A percentile compares a stretch with the other conserved stretches of the same genome.
phyloP scores from a whole-genome alignment of 1,284 basidiomycete genomes.

The Meripilus lineatus region DNA sequence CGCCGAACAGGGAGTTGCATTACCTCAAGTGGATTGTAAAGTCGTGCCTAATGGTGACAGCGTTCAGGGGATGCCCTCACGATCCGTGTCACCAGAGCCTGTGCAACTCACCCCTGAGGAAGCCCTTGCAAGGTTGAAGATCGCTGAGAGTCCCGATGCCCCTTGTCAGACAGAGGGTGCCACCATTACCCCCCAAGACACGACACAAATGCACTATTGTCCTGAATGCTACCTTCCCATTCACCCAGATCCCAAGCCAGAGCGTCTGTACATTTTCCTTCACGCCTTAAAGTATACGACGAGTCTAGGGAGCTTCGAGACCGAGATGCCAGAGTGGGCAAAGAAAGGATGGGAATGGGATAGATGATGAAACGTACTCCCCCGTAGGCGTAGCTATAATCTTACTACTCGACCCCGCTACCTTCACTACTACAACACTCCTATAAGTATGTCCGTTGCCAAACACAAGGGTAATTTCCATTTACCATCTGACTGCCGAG shows the following conservation, averaged over 20 bases:
- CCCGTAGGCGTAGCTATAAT: no score
- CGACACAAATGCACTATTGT: slow-evolving; percentile 55
- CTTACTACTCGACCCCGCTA: no score
- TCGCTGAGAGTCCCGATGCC: slow-evolving; percentile 13
- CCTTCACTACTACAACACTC: no score
- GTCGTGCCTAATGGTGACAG: neutral
- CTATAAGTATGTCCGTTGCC: no score
- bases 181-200: slow-evolving; percentile 4
- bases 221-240: slow-evolving; percentile 86
- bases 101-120: slow-evolving; percentile 42
- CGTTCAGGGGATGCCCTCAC: no score
- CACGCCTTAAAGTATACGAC: slow-evolving; percentile 85
- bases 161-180: no score
- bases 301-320: slow-evolving; percentile 69
- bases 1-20: neutral
- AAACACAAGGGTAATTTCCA: no score
- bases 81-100: slow-evolving; percentile 5
- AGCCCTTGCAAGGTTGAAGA: slow-evolving; percentile 34
- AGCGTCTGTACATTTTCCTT: slow-evolving; percentile 89
- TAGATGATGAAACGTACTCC: slow-evolving; percentile 10
- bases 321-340: slow-evolving; percentile 73
- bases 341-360: slow-evolving; percentile 62
- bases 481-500: no score
- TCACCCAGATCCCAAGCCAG: slow-evolving; percentile 86
- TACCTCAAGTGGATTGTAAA: neutral